These are phyloP conservation scores for Hirschioporus abietinus DNA, from an alignment of 768 basidiomycete genomes.

Conservation along the genomic window DNA sequence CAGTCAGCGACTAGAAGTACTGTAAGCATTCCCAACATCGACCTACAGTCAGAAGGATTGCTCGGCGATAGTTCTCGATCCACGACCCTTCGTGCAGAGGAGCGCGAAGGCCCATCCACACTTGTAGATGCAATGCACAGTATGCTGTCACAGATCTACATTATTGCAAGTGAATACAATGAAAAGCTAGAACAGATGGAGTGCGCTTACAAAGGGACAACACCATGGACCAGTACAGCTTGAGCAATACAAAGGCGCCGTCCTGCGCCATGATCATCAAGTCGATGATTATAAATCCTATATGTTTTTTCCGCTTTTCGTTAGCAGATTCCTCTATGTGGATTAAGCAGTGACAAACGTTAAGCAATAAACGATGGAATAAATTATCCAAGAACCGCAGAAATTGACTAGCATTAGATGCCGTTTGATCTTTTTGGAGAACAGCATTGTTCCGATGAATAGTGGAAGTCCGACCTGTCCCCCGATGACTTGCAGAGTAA, in stretches of 20 bases:
- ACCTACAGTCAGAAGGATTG: background rate
- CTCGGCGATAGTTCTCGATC: background rate
- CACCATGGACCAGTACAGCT: background rate
- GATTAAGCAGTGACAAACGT: background rate
- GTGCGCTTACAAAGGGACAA: background rate
- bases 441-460: constrained; percentile 2
- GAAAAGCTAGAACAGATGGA: background rate
- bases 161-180: background rate
- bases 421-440: constrained; percentile 2
- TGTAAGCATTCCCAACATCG: background rate
- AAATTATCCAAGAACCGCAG: constrained; percentile 3
- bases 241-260: background rate
- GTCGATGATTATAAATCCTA: background rate
- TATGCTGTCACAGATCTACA: background rate
- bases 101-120: background rate
- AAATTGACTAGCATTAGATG: background rate
- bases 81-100: background rate
- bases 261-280: background rate
- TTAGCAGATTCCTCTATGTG: background rate
- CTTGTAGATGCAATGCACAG: background rate
- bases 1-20: background rate
- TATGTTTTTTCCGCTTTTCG: background rate
- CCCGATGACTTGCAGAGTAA: constrained; percentile 2
- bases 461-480: constrained; percentile 1
- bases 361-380: background rate